Evolutionary conservation across 768 basidiomycete genomes (phyloP).

Genomic region (Cystoderma amianthinum): DNA sequence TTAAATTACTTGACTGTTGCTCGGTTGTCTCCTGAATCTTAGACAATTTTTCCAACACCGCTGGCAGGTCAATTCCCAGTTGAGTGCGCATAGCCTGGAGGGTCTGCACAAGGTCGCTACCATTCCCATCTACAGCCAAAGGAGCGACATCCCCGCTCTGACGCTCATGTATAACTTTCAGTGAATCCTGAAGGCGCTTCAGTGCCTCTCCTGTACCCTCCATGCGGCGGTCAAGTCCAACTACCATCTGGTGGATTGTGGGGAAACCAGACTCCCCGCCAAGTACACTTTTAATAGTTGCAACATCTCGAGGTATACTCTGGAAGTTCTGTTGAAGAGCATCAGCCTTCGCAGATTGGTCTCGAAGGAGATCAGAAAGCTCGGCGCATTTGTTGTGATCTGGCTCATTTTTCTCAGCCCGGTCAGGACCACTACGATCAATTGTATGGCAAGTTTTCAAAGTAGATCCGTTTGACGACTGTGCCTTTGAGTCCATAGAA

Average conservation of each 20-base stretch:
- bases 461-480: background rate
- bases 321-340: background rate
- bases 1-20: background rate
- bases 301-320: conserved; percentile 14
- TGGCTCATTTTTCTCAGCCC: too few relatives aligned
- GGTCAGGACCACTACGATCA: background rate
- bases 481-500: background rate
- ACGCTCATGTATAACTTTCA: conserved; percentile 10
- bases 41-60: conserved; percentile 13
- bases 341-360: background rate
- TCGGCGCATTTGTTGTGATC: too few relatives aligned
- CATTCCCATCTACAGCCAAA: background rate
- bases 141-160: background rate
- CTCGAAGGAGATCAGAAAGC: conserved; percentile 8
- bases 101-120: background rate
- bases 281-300: conserved; percentile 6
- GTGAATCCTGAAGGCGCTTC: conserved; percentile 17
- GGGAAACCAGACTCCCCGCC: conserved; percentile 12
- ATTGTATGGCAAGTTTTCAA: background rate
- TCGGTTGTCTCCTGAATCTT: conserved; percentile 8
- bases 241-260: conserved; percentile 23
- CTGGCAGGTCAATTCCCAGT: conserved; percentile 29
- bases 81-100: conserved; percentile 10
- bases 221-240: conserved; percentile 19
- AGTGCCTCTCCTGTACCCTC: conserved; percentile 17